These are phyloP conservation scores for Auricularia auricula-judae DNA, from an alignment of 768 basidiomycete genomes.

Conservation along the genomic window DNA sequence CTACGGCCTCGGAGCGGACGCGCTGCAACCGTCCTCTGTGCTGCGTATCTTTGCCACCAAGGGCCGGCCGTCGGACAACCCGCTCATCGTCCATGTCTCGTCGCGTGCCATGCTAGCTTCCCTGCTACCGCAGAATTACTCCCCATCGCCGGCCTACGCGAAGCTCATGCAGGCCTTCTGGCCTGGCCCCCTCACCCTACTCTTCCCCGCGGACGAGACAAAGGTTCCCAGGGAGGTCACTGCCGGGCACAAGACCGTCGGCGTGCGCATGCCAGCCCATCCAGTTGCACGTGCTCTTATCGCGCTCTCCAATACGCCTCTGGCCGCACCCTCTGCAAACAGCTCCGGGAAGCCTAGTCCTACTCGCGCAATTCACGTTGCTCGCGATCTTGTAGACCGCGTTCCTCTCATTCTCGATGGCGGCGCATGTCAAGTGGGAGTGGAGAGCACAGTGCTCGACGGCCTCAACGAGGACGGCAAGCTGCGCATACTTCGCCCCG, in stretches of 20 bases:
- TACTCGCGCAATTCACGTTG: conserved; percentile 78
- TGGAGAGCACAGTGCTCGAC: conserved; percentile 95
- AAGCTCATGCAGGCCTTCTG: conserved; percentile 76
- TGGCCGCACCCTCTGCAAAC: conserved; percentile 95
- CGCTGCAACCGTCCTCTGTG: conserved; percentile 53
- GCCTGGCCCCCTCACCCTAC: conserved; percentile 88
- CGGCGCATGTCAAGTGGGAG: conserved; percentile 78
- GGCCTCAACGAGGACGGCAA: conserved; percentile 66
- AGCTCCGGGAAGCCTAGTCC: conserved; percentile 91
- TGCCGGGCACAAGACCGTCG: conserved; percentile 70
- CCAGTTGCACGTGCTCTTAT: conserved; percentile 88
- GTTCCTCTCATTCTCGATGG: conserved; percentile 79
- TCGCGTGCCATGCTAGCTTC: conserved; percentile 68
- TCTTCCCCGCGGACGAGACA: conserved; percentile 65
- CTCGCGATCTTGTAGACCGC: conserved; percentile 57
- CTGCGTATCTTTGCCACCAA: conserved; percentile 77
- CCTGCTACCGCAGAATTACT: conserved; percentile 58
- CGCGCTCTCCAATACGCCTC: conserved; percentile 53
- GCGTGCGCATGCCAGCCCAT: conserved; percentile 90
- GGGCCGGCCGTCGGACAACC: conserved; percentile 90
- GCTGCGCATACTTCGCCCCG: conserved; percentile 78
- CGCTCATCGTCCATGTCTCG: conserved; percentile 93
- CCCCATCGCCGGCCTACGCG: conserved; percentile 53
- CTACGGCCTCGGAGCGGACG: conserved; percentile 90
- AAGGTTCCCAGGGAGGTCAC: conserved; percentile 67